Conservation (phyloP, 345 rosid species). For the Rhodomyrtus tomentosa region DNA sequence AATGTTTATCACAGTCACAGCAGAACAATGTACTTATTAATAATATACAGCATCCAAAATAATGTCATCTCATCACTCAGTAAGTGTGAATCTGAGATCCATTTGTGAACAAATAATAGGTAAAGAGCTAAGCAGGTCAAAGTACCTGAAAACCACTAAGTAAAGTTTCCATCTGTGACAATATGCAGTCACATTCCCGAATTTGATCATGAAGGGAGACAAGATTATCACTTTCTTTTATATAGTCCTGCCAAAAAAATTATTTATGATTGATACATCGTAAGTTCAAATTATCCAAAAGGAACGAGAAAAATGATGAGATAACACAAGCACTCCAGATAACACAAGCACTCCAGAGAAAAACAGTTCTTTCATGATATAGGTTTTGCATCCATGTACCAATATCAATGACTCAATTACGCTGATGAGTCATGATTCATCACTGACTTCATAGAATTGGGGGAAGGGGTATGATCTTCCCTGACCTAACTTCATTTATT, state of each 20-base stretch:
- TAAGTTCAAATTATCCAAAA: background rate
- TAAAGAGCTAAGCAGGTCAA: background rate
- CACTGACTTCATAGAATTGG: background rate
- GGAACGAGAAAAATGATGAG: background rate
- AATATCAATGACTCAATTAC: background rate
- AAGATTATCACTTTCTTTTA: constrained; percentile 90
- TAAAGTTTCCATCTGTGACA: constrained; percentile 95
- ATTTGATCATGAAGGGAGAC: constrained; percentile 97
- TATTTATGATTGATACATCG: background rate
- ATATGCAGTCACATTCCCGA: constrained; percentile 81
- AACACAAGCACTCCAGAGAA: background rate
- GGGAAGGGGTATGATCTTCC: background rate
- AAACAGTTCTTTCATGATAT: background rate
- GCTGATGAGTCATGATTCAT: background rate
- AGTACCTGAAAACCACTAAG: constrained; percentile 94
- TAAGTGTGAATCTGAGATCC: background rate
- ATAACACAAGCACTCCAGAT: background rate
- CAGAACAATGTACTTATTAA: background rate
- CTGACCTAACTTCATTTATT: background rate
- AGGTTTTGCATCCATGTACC: background rate
- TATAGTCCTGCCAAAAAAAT: constrained; percentile 58
- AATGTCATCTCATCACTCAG: background rate
- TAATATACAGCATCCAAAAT: background rate
- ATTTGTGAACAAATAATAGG: background rate
- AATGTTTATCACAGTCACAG: background rate